Evolutionary conservation across 2,329 filamentous ascomycete species (phyloP).

Genomic region (Aspergillus nomiae): DNA sequence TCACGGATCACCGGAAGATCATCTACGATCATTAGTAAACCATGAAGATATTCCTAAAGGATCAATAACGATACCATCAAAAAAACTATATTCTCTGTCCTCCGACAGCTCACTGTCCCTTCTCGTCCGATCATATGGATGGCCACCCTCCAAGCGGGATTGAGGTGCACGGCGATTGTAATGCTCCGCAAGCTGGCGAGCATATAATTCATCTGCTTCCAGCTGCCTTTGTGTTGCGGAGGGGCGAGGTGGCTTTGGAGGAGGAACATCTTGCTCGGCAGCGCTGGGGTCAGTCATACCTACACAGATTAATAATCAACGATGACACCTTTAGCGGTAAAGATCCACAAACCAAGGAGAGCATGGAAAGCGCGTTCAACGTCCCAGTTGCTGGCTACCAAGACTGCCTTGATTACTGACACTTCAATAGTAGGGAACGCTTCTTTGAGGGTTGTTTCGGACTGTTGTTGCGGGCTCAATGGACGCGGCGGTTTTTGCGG

Average conservation of each 20-base stretch:
- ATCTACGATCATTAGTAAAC: conserved; percentile 54
- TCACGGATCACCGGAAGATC: conserved; percentile 91
- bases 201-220: conserved; percentile 87
- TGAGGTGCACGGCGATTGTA: conserved; percentile 60
- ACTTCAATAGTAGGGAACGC: conserved; percentile 85
- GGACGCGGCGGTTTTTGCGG: conserved; percentile 87
- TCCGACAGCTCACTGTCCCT: conserved; percentile 61
- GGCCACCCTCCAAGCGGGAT: conserved; percentile 33
- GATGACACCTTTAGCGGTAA: not conserved
- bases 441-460: conserved; percentile 84
- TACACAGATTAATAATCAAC: conserved; percentile 32
- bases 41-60: not conserved
- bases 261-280: conserved; percentile 62
- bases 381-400: conserved; percentile 80
- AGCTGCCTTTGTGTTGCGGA: conserved; percentile 73
- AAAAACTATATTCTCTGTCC: conserved; percentile 81
- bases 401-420: conserved; percentile 80
- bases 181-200: conserved; percentile 88
- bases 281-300: conserved; percentile 81
- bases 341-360: conserved; percentile 66
- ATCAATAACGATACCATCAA: conserved; percentile 62
- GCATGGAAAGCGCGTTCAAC: conserved; percentile 96
- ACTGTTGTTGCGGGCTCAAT: conserved; percentile 77
- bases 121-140: conserved; percentile 48
- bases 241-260: conserved; percentile 79